Evolutionary conservation across 768 basidiomycete species (phyloP), one percentile per base, ranked within the genome.

Genomic region (Termitomyces sp.): DNA sequence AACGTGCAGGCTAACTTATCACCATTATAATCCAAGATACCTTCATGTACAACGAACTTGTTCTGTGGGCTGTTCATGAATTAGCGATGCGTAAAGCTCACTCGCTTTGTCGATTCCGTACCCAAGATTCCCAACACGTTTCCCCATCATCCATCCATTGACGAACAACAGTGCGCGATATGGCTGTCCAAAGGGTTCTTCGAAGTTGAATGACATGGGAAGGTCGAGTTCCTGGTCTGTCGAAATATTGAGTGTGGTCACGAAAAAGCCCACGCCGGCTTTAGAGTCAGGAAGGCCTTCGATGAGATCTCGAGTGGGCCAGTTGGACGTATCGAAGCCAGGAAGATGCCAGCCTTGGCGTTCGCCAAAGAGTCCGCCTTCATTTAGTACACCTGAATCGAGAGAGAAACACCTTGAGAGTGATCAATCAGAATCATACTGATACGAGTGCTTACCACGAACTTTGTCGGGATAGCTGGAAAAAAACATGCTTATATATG

Each of bases 101-200:
- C 19, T 37, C n/a, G 9, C 11, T 53, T 27, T 14, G 10, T 55
- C 35, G 34, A 14, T 32, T 67, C 78, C 56, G n/a, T 59, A 83
- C 88, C 87, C 86, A 1, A 88, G 77, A 63, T 88, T 86, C 14
- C 72, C 83, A n/a, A 87, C 77, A 19, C 84, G 68, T 71, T 91
- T 92, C 9, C 91, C 91, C 82, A 89, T 89, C 82, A 88, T 86
- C 91, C 91, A 94, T 12, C 91, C 91, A 62, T 94, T 92, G 19
- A 93, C 86, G 57, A 89, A 92, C 41, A 93, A 61, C 43, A 83
- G 75, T 3, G 85, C 84, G 16, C 90, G 79, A 63, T 91, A 92
- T 23, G 88, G 78, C 63, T 88, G 84, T 4, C 77, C 77, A 6
- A 74, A 64, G 1, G 77, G 68, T 46, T 84, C 78, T 47, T 84